Conservation (phyloP, 257 asterid species). For the Echites panduratus region DNA sequence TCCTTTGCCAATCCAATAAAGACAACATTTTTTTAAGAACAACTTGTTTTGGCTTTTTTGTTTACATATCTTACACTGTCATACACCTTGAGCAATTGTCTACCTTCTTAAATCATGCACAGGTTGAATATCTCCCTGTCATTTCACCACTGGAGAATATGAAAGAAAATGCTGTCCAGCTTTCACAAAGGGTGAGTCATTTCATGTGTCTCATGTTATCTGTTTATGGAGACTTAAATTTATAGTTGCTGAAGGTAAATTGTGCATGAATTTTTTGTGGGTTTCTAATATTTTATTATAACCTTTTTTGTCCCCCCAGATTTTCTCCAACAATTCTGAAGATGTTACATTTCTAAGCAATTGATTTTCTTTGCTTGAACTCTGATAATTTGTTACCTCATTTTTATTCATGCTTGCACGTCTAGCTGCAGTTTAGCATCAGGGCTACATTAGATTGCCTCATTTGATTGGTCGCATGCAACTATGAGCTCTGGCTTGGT, state of each 20-base stretch:
- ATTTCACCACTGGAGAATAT: slow-evolving; percentile 59
- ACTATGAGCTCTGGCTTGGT: too few relatives aligned
- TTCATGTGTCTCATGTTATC: slow-evolving; percentile 11
- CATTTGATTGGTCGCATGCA: neutral
- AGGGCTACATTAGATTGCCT: neutral
- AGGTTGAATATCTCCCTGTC: slow-evolving; percentile 96
- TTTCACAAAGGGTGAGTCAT: slow-evolving; percentile 72
- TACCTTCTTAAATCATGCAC: slow-evolving; percentile 1
- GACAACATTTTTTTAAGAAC: neutral
- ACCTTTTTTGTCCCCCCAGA: too few relatives aligned
- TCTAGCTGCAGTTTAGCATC: neutral
- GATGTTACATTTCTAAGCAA: neutral
- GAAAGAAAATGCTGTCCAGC: slow-evolving; percentile 66
- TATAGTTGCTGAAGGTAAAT: neutral
- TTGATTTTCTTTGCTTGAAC: neutral
- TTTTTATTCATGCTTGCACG: neutral
- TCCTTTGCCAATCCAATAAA: neutral
- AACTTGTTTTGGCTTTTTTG: neutral
- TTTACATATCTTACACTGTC: neutral
- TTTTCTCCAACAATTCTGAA: neutral
- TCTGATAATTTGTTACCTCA: neutral
- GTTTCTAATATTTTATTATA: neutral
- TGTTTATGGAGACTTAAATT: slow-evolving; percentile 4
- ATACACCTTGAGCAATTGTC: neutral
- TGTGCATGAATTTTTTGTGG: neutral